Evolutionary conservation across 2,329 filamentous ascomycete species (phyloP), one percentile per base, ranked within the genome.

Genomic region (Diaporthe sp.): DNA sequence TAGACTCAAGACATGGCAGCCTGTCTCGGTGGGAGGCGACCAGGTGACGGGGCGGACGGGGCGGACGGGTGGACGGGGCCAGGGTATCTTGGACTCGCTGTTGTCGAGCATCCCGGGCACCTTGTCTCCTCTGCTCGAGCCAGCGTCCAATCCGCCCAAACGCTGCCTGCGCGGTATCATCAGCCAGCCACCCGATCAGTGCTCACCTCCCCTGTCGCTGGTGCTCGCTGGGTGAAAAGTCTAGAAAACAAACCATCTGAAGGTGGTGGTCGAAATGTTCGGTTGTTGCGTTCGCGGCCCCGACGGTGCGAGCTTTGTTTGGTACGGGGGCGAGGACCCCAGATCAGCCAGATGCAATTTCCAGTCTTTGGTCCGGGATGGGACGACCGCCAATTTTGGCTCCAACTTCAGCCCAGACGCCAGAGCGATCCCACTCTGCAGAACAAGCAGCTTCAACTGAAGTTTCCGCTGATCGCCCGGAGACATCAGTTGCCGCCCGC

Each of bases 381-480:
- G 63, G 63, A 68, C 13, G 63, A 39, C 32, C 8, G 12, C 42
- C 30, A 22, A 63, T 63, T 51, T 27, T 51, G 44, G 63, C 63
- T 51, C 44, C 63, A 37, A 51, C 42, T 66, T 66, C 63, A 51
- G 63, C 63, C 63, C 63, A 51, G 63, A 10, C 44, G n/a, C 44
- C 44, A 51, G 63, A 51, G 63, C 63, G 63, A 66, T 66, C 63
- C 63, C 44, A 66, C 63, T 51, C 63, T 37, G 30, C 44, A 44
- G 44, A 22, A 5, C 47, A 37, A 13, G 44, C 63, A 66, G 44
- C 63, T 32, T 66, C 47, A 30, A 68, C 63, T 53, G 30, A 68
- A 68, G 63, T 53, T 39, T 68, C 63, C 63, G 63, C 63, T 68
- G 63, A 68, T 68, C 63, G 63, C n/a, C 63, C 63, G 63, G 63